A percentile compares a stretch with the other conserved stretches of the same genome.
Evolutionary conservation across 1,139 yeast genomes (phyloP).

Genomic region (Debaryomycetaceae sp.): DNA sequence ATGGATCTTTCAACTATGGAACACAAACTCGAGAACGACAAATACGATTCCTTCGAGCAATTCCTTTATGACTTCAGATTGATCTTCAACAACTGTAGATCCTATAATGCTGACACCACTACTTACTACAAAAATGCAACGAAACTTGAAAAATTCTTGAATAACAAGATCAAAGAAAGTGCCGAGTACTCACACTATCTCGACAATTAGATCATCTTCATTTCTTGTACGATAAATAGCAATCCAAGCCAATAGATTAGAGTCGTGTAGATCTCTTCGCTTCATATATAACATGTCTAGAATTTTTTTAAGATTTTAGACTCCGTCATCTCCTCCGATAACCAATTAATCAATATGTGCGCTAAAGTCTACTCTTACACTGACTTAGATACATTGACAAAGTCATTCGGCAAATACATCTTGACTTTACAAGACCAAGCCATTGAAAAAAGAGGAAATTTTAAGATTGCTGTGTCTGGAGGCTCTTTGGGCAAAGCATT

Average conservation of each 20-base stretch:
- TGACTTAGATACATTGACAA: constrained; percentile 57
- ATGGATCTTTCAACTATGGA: constrained; percentile 98
- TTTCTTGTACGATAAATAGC: background rate
- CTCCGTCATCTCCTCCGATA: no score
- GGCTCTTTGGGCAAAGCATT: constrained; percentile 84
- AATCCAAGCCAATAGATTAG: background rate
- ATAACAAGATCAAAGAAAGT: constrained; percentile 74
- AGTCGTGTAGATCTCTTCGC: background rate
- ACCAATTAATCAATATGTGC: constrained; percentile 15
- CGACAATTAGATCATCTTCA: constrained; percentile 2
- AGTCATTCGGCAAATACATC: constrained; percentile 54
- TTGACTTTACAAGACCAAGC: constrained; percentile 54
- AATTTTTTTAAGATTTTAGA: no score
- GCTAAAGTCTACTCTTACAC: constrained; percentile 48
- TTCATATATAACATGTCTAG: background rate
- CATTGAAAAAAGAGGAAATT: constrained; percentile 37
- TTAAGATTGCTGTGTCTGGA: constrained; percentile 83
- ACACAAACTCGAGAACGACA: constrained; percentile 84
- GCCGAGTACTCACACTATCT: constrained; percentile 60
- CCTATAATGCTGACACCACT: constrained; percentile 85
- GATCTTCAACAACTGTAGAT: constrained; percentile 85
- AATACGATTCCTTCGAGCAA: constrained; percentile 86
- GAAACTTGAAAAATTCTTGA: constrained; percentile 85
- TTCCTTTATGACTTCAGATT: constrained; percentile 85
- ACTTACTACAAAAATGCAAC: constrained; percentile 90